phyloP scores from a whole-genome alignment of 2,329 filamentous ascomycete species.

The Thelonectria blattea region DNA sequence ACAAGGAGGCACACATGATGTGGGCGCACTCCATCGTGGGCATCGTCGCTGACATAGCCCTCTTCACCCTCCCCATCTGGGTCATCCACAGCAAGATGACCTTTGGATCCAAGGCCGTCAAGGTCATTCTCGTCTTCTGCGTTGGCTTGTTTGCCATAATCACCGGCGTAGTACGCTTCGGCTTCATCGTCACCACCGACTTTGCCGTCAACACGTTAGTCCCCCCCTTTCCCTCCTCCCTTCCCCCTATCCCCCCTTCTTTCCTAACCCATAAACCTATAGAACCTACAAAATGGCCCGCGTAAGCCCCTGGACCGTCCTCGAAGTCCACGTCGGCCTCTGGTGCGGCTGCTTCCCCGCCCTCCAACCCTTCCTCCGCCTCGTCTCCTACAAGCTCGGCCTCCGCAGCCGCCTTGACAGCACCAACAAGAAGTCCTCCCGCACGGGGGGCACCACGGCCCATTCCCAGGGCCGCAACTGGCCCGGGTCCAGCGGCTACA shows the following conservation, averaged over 20 bases:
- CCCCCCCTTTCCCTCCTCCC: too few relatives aligned
- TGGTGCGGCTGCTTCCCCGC: slow-evolving; percentile 51
- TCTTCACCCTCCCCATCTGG: slow-evolving; percentile 45
- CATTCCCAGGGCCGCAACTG: slow-evolving; percentile 21
- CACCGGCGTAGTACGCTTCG: slow-evolving; percentile 45
- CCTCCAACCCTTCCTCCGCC: slow-evolving; percentile 46
- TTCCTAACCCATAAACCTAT: too few relatives aligned
- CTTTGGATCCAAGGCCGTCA: slow-evolving; percentile 41
- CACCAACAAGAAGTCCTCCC: slow-evolving; percentile 30
- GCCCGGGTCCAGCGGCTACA: slow-evolving; percentile 18
- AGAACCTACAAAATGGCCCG: slow-evolving; percentile 47
- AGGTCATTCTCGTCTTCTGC: slow-evolving; percentile 46
- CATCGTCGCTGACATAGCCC: slow-evolving; percentile 42
- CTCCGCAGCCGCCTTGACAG: slow-evolving; percentile 22
- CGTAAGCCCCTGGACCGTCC: slow-evolving; percentile 46
- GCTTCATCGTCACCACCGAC: slow-evolving; percentile 41
- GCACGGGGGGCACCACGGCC: slow-evolving; percentile 19
- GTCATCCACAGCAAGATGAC: slow-evolving; percentile 47
- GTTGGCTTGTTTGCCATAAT: slow-evolving; percentile 46
- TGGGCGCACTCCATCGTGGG: slow-evolving; percentile 41
- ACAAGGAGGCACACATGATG: slow-evolving; percentile 40
- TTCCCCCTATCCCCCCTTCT: not conserved
- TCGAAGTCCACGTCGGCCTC: slow-evolving; percentile 49
- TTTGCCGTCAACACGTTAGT: slow-evolving; percentile 41
- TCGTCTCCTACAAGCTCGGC: slow-evolving; percentile 29